Evolutionary conservation across 2,329 filamentous ascomycete species (phyloP).

Genomic region (Sclerotinia subarctica): DNA sequence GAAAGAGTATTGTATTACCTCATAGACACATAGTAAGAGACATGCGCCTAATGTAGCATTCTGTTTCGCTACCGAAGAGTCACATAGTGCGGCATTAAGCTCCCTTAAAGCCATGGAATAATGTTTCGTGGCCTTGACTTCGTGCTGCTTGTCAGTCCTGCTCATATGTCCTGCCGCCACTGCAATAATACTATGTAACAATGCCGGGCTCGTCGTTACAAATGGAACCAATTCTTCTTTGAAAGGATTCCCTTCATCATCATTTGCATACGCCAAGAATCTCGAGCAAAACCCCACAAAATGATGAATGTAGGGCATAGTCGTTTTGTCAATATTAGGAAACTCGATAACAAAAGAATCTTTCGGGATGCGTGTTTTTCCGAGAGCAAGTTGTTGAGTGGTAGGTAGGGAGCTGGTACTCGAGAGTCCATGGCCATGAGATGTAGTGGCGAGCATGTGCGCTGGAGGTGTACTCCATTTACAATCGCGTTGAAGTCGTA

Average conservation of each 20-base stretch:
- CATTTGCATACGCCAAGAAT: slow-evolving; percentile 36
- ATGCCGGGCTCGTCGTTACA: slow-evolving; percentile 32
- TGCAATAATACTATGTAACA: slow-evolving; percentile 37
- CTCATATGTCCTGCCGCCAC: slow-evolving; percentile 35
- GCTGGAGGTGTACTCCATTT: slow-evolving; percentile 29
- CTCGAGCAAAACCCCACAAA: slow-evolving; percentile 36
- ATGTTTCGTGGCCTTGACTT: slow-evolving; percentile 31
- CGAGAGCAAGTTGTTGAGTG: slow-evolving; percentile 19
- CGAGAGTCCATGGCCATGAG: slow-evolving; percentile 13
- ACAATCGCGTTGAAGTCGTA: slow-evolving; percentile 34
- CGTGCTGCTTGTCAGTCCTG: slow-evolving; percentile 32
- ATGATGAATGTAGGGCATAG: slow-evolving; percentile 37
- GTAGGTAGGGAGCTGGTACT: slow-evolving; percentile 14
- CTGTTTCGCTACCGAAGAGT: slow-evolving; percentile 30
- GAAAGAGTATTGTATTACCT: slow-evolving; percentile 27
- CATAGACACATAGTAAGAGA: slow-evolving; percentile 37
- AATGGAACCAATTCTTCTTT: slow-evolving; percentile 34
- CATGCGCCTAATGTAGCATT: slow-evolving; percentile 36
- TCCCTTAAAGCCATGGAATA: slow-evolving; percentile 35
- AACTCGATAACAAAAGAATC: slow-evolving; percentile 37
- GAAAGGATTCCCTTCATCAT: slow-evolving; percentile 37
- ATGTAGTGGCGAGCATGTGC: slow-evolving; percentile 18
- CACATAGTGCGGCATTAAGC: slow-evolving; percentile 30
- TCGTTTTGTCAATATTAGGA: slow-evolving; percentile 32
- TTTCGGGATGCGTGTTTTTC: slow-evolving; percentile 23